Evolutionary conservation across 225 moss, liverwort and hornwort species (phyloP).

Genomic region (Polytrichum formosum): DNA sequence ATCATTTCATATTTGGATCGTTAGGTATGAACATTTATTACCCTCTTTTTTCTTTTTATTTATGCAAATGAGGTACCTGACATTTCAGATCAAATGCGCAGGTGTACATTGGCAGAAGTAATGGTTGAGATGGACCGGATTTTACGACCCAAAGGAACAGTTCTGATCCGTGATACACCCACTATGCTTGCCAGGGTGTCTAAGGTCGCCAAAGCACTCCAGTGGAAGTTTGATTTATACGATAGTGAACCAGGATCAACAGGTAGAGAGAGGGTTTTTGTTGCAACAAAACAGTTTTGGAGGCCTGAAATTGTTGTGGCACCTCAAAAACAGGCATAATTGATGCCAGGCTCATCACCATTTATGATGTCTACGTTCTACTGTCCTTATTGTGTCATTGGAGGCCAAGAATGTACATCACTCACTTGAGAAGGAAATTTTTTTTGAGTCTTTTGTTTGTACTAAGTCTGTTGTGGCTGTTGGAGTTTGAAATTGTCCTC

Average conservation of each 20-base stretch:
- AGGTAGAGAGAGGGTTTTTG: conserved; percentile 44
- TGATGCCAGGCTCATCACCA: conserved; percentile 3
- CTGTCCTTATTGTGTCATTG: too few relatives aligned
- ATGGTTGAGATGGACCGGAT: conserved; percentile 87
- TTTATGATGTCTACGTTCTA: too few relatives aligned
- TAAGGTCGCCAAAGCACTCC: conserved; percentile 44
- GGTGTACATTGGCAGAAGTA: conserved; percentile 75
- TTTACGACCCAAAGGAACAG: conserved; percentile 68
- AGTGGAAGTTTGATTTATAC: conserved; percentile 42
- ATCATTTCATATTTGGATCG: background rate
- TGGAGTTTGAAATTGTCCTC: too few relatives aligned
- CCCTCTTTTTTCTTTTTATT: too few relatives aligned
- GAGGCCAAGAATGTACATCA: background rate
- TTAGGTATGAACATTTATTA: background rate
- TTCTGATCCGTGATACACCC: conserved; percentile 48
- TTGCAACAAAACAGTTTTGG: conserved; percentile 58
- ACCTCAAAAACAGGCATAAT: conserved; percentile 31
- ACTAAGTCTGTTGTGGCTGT: too few relatives aligned
- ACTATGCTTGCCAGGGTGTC: conserved; percentile 50
- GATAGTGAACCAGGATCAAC: conserved; percentile 44
- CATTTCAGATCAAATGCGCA: conserved; percentile 12
- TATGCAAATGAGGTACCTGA: background rate
- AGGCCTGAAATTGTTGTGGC: conserved; percentile 27
- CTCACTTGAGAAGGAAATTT: background rate
- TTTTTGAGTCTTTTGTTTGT: too few relatives aligned